Percentiles rank a stretch among this genome's conserved stretches.
phyloP scores from a whole-genome alignment of 352 stramenopile species.

The Phytophthora syringae region DNA sequence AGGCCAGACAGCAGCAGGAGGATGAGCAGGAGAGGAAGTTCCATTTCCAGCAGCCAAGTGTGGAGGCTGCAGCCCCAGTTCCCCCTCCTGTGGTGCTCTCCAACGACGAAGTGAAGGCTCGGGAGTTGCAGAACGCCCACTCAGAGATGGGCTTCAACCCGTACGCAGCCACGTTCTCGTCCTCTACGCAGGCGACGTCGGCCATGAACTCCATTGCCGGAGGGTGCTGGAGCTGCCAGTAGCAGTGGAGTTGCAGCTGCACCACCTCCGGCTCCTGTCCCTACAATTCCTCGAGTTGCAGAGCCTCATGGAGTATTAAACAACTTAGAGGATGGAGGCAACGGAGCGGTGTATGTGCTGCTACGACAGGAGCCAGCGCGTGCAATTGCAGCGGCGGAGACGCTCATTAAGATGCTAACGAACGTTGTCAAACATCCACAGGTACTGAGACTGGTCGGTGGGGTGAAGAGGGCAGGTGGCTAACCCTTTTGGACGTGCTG shows the following conservation, averaged over 20 bases:
- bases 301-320: not conserved
- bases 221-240: not conserved
- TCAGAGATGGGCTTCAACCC: conserved; percentile 77
- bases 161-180: conserved; percentile 73
- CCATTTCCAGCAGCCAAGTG: conserved; percentile 31
- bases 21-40: conserved; percentile 55
- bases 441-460: conserved; percentile 10
- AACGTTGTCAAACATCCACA: conserved; percentile 71
- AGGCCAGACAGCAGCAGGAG: conserved; percentile 57
- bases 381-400: conserved; percentile 66
- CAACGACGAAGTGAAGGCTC: conserved; percentile 69
- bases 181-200: conserved; percentile 57
- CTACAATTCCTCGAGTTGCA: conserved; percentile 19
- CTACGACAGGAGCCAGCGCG: conserved; percentile 54
- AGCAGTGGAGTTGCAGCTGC: conserved; percentile 2
- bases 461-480: no score
- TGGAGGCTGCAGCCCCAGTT: not conserved
- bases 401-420: conserved; percentile 72
- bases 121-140: conserved; percentile 62
- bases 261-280: conserved; percentile 33
- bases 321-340: conserved; percentile 16
- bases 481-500: not conserved
- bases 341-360: conserved; percentile 67
- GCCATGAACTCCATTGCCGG: conserved; percentile 63
- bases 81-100: conserved; percentile 45